A percentile compares a stretch with the other conserved stretches of the same genome.
phyloP scores from a whole-genome alignment of 1,284 basidiomycete genomes.

The Fomes fomentarius region DNA sequence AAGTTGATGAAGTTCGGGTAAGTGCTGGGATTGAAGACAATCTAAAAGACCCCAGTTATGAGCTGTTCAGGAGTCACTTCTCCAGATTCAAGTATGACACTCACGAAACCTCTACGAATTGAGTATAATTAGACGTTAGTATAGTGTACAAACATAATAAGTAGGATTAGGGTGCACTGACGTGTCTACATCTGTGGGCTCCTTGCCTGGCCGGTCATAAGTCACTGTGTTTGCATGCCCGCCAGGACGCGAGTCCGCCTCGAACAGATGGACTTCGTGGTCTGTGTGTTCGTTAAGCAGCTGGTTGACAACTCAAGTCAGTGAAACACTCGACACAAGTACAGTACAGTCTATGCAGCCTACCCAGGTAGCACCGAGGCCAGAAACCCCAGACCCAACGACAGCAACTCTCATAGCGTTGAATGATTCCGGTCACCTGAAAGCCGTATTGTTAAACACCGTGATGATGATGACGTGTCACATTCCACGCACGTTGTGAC shows the following conservation, averaged over 20 bases:
- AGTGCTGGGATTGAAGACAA: slow-evolving; percentile 78
- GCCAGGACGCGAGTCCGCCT: slow-evolving; percentile 69
- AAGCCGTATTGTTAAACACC: not conserved
- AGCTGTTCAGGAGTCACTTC: too few relatives aligned
- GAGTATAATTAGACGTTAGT: not conserved
- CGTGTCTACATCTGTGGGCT: slow-evolving; percentile 67
- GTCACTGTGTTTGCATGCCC: slow-evolving; percentile 82
- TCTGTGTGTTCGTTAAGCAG: slow-evolving; percentile 78
- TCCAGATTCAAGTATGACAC: slow-evolving; percentile 24
- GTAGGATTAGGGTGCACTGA: too few relatives aligned
- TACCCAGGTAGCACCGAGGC: slow-evolving; percentile 80
- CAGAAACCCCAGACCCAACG: slow-evolving; percentile 80
- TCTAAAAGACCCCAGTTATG: too few relatives aligned
- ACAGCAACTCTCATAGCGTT: slow-evolving; percentile 70
- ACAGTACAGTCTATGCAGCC: too few relatives aligned
- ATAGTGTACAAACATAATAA: too few relatives aligned
- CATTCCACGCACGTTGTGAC: not conserved
- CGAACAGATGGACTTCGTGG: slow-evolving; percentile 82
- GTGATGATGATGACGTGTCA: not conserved
- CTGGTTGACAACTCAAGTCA: slow-evolving; percentile 33
- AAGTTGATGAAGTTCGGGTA: slow-evolving; percentile 86
- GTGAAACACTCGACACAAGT: too few relatives aligned
- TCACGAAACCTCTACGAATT: slow-evolving; percentile 52
- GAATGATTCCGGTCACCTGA: not conserved
- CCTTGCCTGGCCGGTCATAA: slow-evolving; percentile 49